These are phyloP conservation scores for Hypoxylon rickii DNA, from an alignment of 495 filamentous ascomycete genomes.

Conservation along the genomic window DNA sequence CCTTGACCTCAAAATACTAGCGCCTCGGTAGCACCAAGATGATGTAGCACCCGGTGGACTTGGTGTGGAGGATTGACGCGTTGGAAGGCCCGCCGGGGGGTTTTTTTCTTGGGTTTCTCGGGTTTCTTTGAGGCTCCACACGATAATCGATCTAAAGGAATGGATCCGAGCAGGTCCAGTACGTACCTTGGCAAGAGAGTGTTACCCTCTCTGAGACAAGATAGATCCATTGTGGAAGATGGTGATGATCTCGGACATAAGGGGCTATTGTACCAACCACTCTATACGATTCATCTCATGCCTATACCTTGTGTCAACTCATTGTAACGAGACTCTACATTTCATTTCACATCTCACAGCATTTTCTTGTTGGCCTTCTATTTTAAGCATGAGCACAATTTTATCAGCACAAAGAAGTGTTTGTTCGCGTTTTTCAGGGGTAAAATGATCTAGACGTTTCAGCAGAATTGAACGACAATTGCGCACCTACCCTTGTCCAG, in stretches of 20 bases:
- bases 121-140: constrained; percentile 25
- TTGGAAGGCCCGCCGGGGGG: constrained; percentile 24
- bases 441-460: constrained; percentile 25
- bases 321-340: not conserved
- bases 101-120: too few relatives aligned
- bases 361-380: too few relatives aligned
- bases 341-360: too few relatives aligned
- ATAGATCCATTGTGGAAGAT: too few relatives aligned
- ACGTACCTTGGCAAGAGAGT: too few relatives aligned
- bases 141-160: constrained; percentile 30
- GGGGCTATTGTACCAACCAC: too few relatives aligned
- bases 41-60: constrained; percentile 5
- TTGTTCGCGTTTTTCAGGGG: constrained; percentile 28
- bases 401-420: constrained; percentile 2
- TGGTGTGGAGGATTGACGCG: constrained; percentile 21
- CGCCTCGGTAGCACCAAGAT: not conserved
- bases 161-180: not conserved
- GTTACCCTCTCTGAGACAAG: too few relatives aligned
- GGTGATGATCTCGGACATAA: too few relatives aligned
- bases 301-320: not conserved
- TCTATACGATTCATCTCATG: too few relatives aligned
- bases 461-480: constrained; percentile 21
- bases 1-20: too few relatives aligned
- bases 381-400: not conserved
- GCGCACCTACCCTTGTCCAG: too few relatives aligned